Conservation (phyloP, 495 filamentous ascomycete species). For the Penicillium riverlandense region DNA sequence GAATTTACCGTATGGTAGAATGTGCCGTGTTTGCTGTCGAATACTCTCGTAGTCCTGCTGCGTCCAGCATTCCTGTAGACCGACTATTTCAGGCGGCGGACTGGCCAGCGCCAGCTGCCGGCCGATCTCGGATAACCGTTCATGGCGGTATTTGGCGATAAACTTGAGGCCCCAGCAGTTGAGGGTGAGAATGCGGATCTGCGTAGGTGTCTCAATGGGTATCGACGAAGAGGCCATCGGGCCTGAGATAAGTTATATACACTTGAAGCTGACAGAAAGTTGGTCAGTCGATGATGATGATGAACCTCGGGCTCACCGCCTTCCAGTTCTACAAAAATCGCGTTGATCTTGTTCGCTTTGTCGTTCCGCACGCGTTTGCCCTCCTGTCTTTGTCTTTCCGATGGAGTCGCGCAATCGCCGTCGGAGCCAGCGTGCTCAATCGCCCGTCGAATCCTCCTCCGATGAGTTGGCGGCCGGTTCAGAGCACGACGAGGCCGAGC, state of each 20-base stretch:
- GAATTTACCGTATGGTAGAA: slow-evolving; percentile 92
- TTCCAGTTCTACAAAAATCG: neutral
- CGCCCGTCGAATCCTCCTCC: slow-evolving; percentile 42
- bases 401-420: slow-evolving; percentile 25
- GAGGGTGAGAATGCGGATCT: slow-evolving; percentile 71
- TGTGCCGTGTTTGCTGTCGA: slow-evolving; percentile 60
- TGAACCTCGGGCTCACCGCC: neutral
- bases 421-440: slow-evolving; percentile 28
- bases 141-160: slow-evolving; percentile 68
- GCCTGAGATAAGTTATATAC: neutral
- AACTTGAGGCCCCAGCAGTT: slow-evolving; percentile 98
- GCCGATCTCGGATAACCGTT: slow-evolving; percentile 80
- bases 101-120: slow-evolving; percentile 57
- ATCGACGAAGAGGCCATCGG: slow-evolving; percentile 13
- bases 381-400: slow-evolving; percentile 1
- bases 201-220: slow-evolving; percentile 17
- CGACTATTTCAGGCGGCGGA: slow-evolving; percentile 78
- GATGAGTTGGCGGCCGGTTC: slow-evolving; percentile 44
- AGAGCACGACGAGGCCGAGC: slow-evolving; percentile 35
- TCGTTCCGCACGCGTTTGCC: slow-evolving; percentile 4
- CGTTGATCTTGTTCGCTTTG: slow-evolving; percentile 6
- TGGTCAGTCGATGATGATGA: neutral
- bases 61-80: slow-evolving; percentile 93
- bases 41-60: slow-evolving; percentile 84
- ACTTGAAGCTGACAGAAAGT: neutral